Percentiles rank a stretch among this genome's conserved stretches.
These are phyloP conservation scores for Cryptococcus sp. DNA, from an alignment of 1,284 basidiomycete genomes.

Conservation along the genomic window DNA sequence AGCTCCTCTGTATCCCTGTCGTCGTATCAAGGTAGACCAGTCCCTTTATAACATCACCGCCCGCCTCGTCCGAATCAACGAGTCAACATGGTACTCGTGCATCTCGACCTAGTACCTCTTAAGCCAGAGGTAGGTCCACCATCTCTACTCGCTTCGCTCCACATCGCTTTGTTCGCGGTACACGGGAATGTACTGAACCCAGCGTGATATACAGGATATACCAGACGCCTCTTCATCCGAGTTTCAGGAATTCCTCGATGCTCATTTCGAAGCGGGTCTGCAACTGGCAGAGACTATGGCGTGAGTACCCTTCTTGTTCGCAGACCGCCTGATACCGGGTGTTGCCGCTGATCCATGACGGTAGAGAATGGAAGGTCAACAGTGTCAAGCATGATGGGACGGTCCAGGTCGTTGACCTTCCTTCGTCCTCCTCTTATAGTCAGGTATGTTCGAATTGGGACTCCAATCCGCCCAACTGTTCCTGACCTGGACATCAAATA, in stretches of 20 bases:
- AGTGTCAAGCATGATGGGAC: conserved; percentile 29
- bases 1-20: no score
- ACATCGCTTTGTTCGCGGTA: background rate
- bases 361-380: conserved; percentile 37
- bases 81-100: background rate
- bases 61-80: no score
- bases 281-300: conserved; percentile 32
- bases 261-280: conserved; percentile 31
- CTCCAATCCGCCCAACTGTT: no score
- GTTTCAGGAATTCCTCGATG: conserved; percentile 38
- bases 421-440: conserved; percentile 20
- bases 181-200: background rate
- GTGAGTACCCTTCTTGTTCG: conserved; percentile 22
- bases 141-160: background rate
- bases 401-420: conserved; percentile 31
- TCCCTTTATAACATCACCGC: no score
- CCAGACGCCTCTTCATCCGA: conserved; percentile 26
- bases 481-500: background rate
- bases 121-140: background rate
- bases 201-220: conserved; percentile 28
- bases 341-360: conserved; percentile 2
- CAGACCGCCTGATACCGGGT: background rate
- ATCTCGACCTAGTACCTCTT: background rate
- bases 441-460: conserved; percentile 12
- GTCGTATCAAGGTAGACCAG: no score